Conservation (phyloP, 306 rosid genomes). For the Mimosa pudica region DNA sequence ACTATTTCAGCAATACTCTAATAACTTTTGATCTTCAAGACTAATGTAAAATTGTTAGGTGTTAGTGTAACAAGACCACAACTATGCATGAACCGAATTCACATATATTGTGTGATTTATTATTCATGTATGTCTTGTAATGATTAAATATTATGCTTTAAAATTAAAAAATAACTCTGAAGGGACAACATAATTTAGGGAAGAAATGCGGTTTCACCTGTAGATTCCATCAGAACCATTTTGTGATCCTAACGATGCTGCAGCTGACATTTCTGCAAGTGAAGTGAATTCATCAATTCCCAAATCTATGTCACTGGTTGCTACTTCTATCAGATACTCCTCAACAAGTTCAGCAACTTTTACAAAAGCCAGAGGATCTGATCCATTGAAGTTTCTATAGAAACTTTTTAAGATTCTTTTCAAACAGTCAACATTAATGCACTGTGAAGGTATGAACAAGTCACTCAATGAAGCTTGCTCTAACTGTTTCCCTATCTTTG, state of each 20-base stretch:
- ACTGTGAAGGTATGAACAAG: conserved; percentile 40
- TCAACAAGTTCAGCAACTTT: conserved; percentile 55
- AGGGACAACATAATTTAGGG: not conserved
- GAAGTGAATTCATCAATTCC: conserved; percentile 38
- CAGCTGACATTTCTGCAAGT: conserved; percentile 49
- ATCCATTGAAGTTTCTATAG: conserved; percentile 32
- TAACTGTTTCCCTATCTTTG: conserved; percentile 52
- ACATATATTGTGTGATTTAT: too few species aligned
- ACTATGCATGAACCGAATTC: not conserved
- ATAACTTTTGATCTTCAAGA: not conserved
- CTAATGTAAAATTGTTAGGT: too few species aligned
- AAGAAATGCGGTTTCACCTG: not conserved
- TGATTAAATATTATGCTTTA: too few species aligned
- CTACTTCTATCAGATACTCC: conserved; percentile 44
- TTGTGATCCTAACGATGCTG: conserved; percentile 45
- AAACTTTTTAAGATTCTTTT: conserved; percentile 46
- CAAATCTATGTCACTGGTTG: conserved; percentile 42
- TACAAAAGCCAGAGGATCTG: conserved; percentile 36
- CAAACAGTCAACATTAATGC: conserved; percentile 40
- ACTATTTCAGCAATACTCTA: not conserved
- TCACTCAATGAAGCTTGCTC: conserved; percentile 56
- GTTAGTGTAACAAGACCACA: not conserved
- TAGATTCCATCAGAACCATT: conserved; percentile 52
- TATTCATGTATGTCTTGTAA: too few species aligned
- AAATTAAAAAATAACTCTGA: not conserved